Base-by-base conservation (phyloP, 495 filamentous ascomycete species). In the Lasiosphaeria miniovina region DNA sequence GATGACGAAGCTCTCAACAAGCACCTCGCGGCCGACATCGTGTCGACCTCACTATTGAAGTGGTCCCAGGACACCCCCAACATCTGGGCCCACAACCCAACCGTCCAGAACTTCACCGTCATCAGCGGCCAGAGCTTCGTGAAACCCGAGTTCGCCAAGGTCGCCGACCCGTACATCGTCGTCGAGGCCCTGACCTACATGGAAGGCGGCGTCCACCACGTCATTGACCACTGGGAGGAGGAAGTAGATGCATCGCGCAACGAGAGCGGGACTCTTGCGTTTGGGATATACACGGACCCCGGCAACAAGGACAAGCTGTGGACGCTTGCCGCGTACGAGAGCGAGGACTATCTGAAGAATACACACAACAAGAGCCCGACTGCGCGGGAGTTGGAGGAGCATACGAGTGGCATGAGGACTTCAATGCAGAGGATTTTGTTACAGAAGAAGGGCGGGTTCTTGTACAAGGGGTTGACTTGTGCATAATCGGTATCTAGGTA, bases 141-240 rank as follows among this genome's bases (percentile, higher is more conserved):
- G 51, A 54, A 55, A 43, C 52, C 58, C 50, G 58, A 60, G 51
- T 60, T 60, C 51, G 58, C 58, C 58, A 54, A 54, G 43, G 58
- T 35, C 32, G 15, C 40, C 11, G 51, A 60, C 41, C 58, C 58
- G n/a, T 60, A 60, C 51, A 49, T 60, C 41, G 58, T 60, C 41
- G 41, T 60, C 52, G 51, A 60, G 40, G 41, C 31, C 6, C 50
- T 49, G 34, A 60, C 58, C 14, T 60, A 60, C 43, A 31, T 33
- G 32, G 6, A 31, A 1, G 58, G 58, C 9, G 58, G 58, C 31
- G 33, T 60, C 14, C 58, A 55, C 51, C 58, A 60, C 36, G 58
- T 55, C 31, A 14, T 60, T 11, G 58, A 60, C 10, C 58, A 60
- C 50, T 55, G 41, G 58, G 58, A 60, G 24, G 58, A 60, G 36